A percentile compares a stretch with the other conserved stretches of the same genome.
phyloP scores from a whole-genome alignment of 129 eudicot species.

The Apium graveolens region DNA sequence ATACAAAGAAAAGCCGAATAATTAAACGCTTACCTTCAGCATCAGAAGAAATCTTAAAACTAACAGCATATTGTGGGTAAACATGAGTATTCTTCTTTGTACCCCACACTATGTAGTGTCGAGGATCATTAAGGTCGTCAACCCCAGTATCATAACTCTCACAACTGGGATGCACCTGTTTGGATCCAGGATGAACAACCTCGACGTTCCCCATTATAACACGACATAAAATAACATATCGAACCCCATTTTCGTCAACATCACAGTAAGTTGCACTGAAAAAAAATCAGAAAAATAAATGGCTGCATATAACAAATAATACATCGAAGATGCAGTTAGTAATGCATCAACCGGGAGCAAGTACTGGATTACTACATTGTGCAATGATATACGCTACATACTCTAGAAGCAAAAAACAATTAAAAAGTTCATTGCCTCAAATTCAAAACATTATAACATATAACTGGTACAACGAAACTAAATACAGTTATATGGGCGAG shows the following conservation, averaged over 20 bases:
- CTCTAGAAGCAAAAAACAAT: background rate
- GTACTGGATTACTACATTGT: background rate
- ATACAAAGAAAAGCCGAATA: background rate
- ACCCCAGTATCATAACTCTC: constrained; percentile 74
- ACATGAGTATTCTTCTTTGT: constrained; percentile 71
- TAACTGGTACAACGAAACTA: background rate
- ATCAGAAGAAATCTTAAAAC: constrained; percentile 49
- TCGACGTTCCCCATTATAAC: constrained; percentile 90
- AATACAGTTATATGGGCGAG: background rate
- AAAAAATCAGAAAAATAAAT: background rate
- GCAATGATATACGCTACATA: background rate
- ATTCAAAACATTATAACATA: background rate
- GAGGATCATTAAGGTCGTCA: constrained; percentile 67
- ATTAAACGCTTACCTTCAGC: constrained; percentile 41
- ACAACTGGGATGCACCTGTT: constrained; percentile 65
- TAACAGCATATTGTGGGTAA: constrained; percentile 60
- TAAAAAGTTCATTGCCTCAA: background rate
- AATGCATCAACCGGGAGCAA: background rate
- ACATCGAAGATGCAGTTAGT: background rate
- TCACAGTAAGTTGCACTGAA: constrained; percentile 57
- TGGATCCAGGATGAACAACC: constrained; percentile 52
- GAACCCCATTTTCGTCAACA: constrained; percentile 88
- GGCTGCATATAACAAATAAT: background rate
- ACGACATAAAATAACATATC: constrained; percentile 69
- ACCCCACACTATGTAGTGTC: constrained; percentile 67